Evolutionary conservation across 192 early-diverging fungal genomes (phyloP), one percentile per base, ranked within the genome.

Genomic region (Podila minutissima): DNA sequence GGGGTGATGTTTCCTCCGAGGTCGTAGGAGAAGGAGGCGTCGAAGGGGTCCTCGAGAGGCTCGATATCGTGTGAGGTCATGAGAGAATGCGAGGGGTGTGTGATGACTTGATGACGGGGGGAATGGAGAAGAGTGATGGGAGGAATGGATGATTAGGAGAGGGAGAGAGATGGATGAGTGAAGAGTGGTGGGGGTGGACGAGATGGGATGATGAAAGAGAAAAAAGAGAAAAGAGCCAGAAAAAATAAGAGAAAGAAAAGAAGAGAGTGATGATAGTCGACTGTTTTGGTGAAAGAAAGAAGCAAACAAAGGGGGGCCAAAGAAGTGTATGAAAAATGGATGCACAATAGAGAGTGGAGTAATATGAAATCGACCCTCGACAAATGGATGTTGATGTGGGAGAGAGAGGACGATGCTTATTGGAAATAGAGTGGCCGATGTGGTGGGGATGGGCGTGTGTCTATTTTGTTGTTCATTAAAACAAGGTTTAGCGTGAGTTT

Each of bases 41-140:
- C 59, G 59, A 61, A 32, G 31, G 59, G 31, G 59, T 61, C 59
- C 28, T 55, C 59, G 59, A 32, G 59, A 31, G 59, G 59, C 29
- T 61, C 59, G 15, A 61, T 61, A 26, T 28, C 26, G 31, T 61
- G 59, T 28, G 28, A 28, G 8, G 26, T 61, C 59, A 61, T 61
- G 59, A 32, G 9, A 33, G 59, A 32, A 33, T 31, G 59, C 2
- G 28, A 17, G 3, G 29, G 59, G 17, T 28, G 29, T 29, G 33
- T 35, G 33, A 35, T 35, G 1, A 37, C 35, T 37, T 11, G 35
- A 26, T 26, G 53, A 55, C 22, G 53, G 17, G 22, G 0, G 8
- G n/a, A 15, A 55, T 55, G 22, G 53, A 55, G 53, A 55, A 4
- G 53, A 55, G 20, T 15, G 53, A n/a, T 37, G 24, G 20, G 4